These are phyloP conservation scores for Brassica carinata DNA, from an alignment of 345 rosid genomes.

Conservation along the genomic window DNA sequence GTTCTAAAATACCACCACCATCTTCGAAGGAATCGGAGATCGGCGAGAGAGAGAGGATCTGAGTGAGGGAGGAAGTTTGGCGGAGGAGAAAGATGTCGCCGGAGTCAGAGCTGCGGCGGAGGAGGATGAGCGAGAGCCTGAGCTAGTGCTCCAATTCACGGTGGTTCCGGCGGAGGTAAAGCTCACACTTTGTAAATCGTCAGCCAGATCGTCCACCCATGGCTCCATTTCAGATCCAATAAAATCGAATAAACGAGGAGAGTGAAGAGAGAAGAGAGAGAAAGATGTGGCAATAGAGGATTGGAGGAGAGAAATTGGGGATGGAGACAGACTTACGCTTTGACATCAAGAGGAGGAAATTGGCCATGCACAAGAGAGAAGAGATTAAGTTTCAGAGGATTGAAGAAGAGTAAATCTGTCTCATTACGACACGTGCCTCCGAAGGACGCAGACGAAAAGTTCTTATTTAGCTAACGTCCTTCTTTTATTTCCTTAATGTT, in stretches of 20 bases:
- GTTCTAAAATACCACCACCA: too few species aligned
- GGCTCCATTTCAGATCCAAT: conserved; percentile 56
- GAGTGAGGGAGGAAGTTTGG: conserved; percentile 46
- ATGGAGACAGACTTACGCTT: conserved; percentile 23
- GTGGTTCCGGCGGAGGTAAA: conserved; percentile 70
- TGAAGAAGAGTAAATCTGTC: too few species aligned
- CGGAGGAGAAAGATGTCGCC: conserved; percentile 63
- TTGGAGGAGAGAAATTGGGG: too few species aligned
- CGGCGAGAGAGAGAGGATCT: conserved; percentile 62
- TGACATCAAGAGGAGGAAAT: too few species aligned
- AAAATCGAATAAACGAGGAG: background rate
- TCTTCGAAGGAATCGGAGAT: conserved; percentile 68
- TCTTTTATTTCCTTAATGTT: too few species aligned
- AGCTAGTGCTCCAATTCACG: conserved; percentile 74
- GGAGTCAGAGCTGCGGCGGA: conserved; percentile 76
- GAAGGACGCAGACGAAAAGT: too few species aligned
- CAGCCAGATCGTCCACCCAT: conserved; percentile 75
- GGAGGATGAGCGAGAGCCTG: conserved; percentile 60
- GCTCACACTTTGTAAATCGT: conserved; percentile 90
- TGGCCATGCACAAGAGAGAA: too few species aligned
- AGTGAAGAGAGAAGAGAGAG: conserved; percentile 17
- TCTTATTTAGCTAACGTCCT: too few species aligned
- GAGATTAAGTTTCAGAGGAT: too few species aligned
- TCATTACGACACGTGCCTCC: too few species aligned
- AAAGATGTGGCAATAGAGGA: conserved; percentile 18